Evolutionary conservation across 192 early-diverging fungal genomes (phyloP), one percentile per base, ranked within the genome.

Genomic region (Kickxella alabastrina): DNA sequence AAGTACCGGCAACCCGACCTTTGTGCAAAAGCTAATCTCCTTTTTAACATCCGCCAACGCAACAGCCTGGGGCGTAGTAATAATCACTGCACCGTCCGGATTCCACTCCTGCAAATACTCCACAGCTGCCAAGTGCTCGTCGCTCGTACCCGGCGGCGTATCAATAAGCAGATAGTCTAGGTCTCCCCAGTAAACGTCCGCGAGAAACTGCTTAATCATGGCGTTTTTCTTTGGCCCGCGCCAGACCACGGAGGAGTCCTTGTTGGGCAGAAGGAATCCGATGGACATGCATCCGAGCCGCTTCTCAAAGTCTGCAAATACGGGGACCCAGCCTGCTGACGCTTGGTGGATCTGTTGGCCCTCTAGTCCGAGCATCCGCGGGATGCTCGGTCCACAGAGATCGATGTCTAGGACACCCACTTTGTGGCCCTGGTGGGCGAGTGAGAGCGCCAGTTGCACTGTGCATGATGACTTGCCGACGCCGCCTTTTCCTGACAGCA

Each of bases 171-270:
- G 72, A 50, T 91, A 99, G 59, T 99, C 95, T 25, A 97, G 77
- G 14, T 90, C 85, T 24, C 96, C 95, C 94, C 95, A 99, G 72
- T 86, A 91, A 0, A 97, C 95, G 56, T 99, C 93, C 27, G 88
- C 81, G 45, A 99, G 66, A 49, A 99, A 97, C 73, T 95, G 96
- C 52, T 90, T 91, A 66, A 99, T 99, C 85, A 99, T 92, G 7
- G 92, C 93, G 70, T 88, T 97, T 82, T 99, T 99, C 62, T 99
- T 99, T 25, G 97, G 92, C 3, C 97, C 97, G 31, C 94, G 82
- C 97, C 97, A 99, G 18, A 99, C 92, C 12, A 99, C 91, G 19
- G 97, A 91, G 53, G 95, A 86, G 57, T 95, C 84, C 49, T 86
- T 87, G 59, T 81, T 86, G 28, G 81, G 82, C 43, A 99, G 78